Percentiles rank a stretch among this genome's conserved stretches.
These are phyloP conservation scores for Eragrostis tef DNA, from an alignment of 202 grass and related monocot genomes.

Conservation along the genomic window DNA sequence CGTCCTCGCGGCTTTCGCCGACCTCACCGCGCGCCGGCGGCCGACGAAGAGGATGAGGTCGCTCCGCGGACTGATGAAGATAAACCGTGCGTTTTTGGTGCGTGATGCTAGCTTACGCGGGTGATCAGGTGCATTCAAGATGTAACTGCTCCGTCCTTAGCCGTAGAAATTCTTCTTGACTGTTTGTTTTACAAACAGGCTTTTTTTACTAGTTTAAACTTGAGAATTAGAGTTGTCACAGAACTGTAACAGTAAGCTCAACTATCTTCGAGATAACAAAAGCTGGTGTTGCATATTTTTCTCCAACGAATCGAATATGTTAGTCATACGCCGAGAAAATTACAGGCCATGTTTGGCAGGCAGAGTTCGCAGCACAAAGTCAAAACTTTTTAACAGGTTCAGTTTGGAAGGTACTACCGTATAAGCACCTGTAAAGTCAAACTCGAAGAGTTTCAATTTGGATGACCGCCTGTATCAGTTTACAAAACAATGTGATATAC, in stretches of 20 bases:
- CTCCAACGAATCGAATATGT: not conserved
- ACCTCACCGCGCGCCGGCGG: slow-evolving; percentile 31
- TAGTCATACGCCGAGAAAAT: not conserved
- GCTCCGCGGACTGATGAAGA: slow-evolving; percentile 13
- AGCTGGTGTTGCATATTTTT: not conserved
- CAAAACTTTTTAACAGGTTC: too few relatives aligned
- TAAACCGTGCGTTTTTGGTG: slow-evolving; percentile 6
- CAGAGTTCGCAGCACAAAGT: not conserved
- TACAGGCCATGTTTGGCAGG: not conserved
- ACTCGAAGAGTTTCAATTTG: not conserved
- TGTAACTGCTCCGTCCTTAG: not conserved
- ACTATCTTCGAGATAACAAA: not conserved
- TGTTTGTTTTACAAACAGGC: not conserved
- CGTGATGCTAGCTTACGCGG: not conserved
- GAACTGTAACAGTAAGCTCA: not conserved
- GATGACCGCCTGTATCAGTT: too few relatives aligned
- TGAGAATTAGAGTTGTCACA: not conserved
- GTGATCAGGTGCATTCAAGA: not conserved
- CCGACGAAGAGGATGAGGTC: not conserved
- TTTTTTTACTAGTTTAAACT: not conserved
- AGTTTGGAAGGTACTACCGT: too few relatives aligned
- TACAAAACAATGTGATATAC: too few relatives aligned
- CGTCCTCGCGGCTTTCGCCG: slow-evolving; percentile 47
- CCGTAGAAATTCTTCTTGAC: not conserved
- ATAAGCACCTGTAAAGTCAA: not conserved